Conservation (phyloP, 495 filamentous ascomycete species). For the Letharia lupina region DNA sequence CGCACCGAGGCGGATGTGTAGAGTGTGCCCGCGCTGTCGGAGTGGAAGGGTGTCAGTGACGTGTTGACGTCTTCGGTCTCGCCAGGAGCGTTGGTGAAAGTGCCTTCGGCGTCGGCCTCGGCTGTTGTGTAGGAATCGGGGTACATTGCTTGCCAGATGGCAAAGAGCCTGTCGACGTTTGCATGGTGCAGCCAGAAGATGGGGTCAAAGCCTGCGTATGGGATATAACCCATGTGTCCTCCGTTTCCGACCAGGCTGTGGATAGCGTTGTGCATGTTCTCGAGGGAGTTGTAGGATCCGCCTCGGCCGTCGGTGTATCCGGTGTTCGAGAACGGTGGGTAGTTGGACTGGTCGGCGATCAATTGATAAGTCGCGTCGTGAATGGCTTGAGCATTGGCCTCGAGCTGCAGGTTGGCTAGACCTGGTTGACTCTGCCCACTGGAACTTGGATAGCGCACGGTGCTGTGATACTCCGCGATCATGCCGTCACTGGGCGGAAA, state of each 20-base stretch:
- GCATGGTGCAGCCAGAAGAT: conserved; percentile 61
- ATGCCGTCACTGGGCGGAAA: conserved; percentile 23
- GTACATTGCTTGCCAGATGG: conserved; percentile 64
- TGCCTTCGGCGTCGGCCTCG: conserved; percentile 35
- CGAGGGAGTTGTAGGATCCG: conserved; percentile 19
- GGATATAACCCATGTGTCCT: conserved; percentile 55
- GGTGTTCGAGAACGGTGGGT: conserved; percentile 25
- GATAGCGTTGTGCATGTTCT: conserved; percentile 51
- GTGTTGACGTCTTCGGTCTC: conserved; percentile 29
- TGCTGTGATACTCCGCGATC: conserved; percentile 18
- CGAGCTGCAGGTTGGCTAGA: conserved; percentile 19
- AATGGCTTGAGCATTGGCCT: conserved; percentile 23
- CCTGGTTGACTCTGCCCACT: conserved; percentile 20
- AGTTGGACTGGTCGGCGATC: conserved; percentile 20
- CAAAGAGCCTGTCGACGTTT: conserved; percentile 55
- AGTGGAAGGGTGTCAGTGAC: conserved; percentile 40
- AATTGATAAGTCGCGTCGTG: conserved; percentile 21
- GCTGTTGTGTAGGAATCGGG: conserved; percentile 37
- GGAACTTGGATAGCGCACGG: conserved; percentile 22
- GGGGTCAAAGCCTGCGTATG: conserved; percentile 64
- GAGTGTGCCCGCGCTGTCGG: neutral
- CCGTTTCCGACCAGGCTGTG: conserved; percentile 46
- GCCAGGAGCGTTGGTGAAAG: conserved; percentile 43
- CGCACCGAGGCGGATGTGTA: too few relatives aligned
- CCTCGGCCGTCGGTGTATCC: conserved; percentile 19